Conservation (phyloP, 1,139 yeast species). For the Saccharomyces hybrid region DNA sequence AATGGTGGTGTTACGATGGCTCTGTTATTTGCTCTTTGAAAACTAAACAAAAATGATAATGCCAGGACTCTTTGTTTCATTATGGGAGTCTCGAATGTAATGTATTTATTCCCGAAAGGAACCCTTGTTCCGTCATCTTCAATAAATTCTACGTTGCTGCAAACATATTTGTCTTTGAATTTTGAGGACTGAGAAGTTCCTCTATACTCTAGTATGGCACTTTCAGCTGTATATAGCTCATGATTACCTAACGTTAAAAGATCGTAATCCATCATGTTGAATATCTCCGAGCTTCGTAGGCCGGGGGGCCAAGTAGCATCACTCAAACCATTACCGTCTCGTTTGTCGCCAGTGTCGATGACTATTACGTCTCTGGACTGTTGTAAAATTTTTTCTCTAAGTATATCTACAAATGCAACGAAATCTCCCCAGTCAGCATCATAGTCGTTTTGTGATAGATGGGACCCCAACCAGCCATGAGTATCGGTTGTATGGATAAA, state of each 20-base stretch:
- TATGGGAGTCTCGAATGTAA: slow-evolving; percentile 57
- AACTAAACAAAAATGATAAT: slow-evolving; percentile 76
- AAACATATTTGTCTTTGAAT: slow-evolving; percentile 60
- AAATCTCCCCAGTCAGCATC: slow-evolving; percentile 93
- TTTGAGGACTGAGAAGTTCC: slow-evolving; percentile 40
- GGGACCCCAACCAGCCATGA: slow-evolving; percentile 94
- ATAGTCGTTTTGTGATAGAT: slow-evolving; percentile 62
- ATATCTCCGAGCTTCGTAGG: slow-evolving; percentile 49
- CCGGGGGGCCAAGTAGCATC: slow-evolving; percentile 78
- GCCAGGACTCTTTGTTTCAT: slow-evolving; percentile 50
- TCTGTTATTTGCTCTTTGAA: slow-evolving; percentile 49
- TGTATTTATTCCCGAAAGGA: slow-evolving; percentile 60
- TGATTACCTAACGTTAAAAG: slow-evolving; percentile 85
- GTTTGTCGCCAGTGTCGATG: slow-evolving; percentile 88
- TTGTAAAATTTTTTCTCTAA: slow-evolving; percentile 39
- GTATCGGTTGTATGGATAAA: slow-evolving; percentile 92
- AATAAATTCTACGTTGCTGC: slow-evolving; percentile 71
- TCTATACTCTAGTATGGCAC: slow-evolving; percentile 59
- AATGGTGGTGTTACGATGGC: slow-evolving; percentile 59
- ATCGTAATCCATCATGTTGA: slow-evolving; percentile 64
- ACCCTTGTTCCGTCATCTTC: slow-evolving; percentile 44
- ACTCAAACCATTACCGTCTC: slow-evolving; percentile 83
- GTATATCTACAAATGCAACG: slow-evolving; percentile 52
- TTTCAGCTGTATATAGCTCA: slow-evolving; percentile 70
- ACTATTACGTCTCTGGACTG: slow-evolving; percentile 53